Conservation (phyloP, 23 red algal genomes). For the Gracilaria domingensis region DNA sequence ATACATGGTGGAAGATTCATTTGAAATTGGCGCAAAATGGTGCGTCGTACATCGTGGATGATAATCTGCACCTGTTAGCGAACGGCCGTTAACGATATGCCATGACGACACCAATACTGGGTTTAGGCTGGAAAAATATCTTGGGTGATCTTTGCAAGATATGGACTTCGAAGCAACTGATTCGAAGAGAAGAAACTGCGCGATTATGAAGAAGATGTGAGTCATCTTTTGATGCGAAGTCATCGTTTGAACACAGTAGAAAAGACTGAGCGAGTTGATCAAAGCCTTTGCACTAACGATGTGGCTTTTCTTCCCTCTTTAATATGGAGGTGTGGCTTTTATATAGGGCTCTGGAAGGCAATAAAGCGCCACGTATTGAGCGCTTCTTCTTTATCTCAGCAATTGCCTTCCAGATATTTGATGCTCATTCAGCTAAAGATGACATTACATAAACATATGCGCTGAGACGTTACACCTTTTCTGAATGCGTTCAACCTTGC, state of each 20-base stretch:
- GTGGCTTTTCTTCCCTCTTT: too few species aligned
- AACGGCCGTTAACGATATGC: not conserved
- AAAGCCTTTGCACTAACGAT: too few species aligned
- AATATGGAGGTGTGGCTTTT: too few species aligned
- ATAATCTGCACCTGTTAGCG: not conserved
- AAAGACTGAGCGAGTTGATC: too few species aligned
- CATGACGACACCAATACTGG: constrained; percentile 34
- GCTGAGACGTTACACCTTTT: too few species aligned
- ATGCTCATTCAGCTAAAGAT: too few species aligned
- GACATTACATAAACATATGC: too few species aligned
- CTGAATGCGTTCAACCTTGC: too few species aligned
- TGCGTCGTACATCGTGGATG: not conserved
- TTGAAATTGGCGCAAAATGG: constrained; percentile 2
- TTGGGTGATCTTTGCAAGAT: constrained; percentile 24
- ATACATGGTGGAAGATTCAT: not conserved
- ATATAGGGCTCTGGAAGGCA: too few species aligned
- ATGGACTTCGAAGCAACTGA: not conserved
- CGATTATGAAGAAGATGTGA: not conserved
- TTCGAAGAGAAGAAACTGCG: not conserved
- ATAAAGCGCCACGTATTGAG: too few species aligned
- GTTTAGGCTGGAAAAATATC: not conserved
- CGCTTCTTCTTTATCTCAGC: too few species aligned
- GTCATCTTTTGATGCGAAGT: not conserved
- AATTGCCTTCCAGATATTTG: too few species aligned
- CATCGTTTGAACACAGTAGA: not conserved